These are phyloP conservation scores for Trichoderma cornu-damae DNA, from an alignment of 2,329 filamentous ascomycete species.

Conservation along the genomic window DNA sequence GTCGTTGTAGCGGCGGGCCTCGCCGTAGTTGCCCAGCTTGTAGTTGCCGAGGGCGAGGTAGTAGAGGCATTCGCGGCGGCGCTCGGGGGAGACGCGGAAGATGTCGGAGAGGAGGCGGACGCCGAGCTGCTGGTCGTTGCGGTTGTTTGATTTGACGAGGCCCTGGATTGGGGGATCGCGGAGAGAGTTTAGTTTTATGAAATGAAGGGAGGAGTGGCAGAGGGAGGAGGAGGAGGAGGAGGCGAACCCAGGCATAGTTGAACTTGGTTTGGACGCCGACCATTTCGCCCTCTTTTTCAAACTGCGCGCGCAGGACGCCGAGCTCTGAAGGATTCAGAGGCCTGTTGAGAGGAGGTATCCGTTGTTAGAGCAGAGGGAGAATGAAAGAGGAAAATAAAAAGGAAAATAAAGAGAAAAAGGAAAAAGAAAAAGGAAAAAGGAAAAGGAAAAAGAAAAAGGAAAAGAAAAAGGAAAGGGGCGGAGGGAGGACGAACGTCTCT, in stretches of 20 bases:
- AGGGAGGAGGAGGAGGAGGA: neutral
- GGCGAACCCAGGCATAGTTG: conserved; percentile 93
- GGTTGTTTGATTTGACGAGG: conserved; percentile 83
- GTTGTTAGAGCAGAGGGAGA: no score
- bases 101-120: conserved; percentile 93
- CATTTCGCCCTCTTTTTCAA: conserved; percentile 95
- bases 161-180: conserved; percentile 53
- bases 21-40: conserved; percentile 96
- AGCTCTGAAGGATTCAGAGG: conserved; percentile 89
- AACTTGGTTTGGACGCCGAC: conserved; percentile 98
- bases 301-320: conserved; percentile 86
- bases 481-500: conserved; percentile 64
- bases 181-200: neutral
- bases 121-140: conserved; percentile 86
- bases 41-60: conserved; percentile 96
- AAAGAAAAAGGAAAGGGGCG: neutral
- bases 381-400: no score
- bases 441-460: no score
- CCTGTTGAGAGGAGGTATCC: conserved; percentile 41
- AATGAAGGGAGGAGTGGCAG: neutral
- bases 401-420: no score
- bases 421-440: no score
- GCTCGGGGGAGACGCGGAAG: conserved; percentile 87
- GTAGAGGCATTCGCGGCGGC: conserved; percentile 94
- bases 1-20: conserved; percentile 92